A percentile compares a stretch with the other conserved stretches of the same genome.
These are phyloP conservation scores for Beta macrorhiza DNA, from an alignment of 179 eudicot species.

Conservation along the genomic window DNA sequence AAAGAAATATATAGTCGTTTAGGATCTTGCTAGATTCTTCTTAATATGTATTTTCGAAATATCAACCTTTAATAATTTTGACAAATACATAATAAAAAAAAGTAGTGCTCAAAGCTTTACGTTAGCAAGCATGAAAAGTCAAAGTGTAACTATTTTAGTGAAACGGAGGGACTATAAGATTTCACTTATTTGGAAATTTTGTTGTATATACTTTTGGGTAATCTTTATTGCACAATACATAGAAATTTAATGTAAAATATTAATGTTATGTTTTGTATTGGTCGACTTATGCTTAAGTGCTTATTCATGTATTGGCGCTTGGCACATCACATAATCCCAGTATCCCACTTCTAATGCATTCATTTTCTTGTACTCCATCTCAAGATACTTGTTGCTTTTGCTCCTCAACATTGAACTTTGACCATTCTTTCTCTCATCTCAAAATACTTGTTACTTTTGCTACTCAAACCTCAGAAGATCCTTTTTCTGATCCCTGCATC, in stretches of 20 bases:
- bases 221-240: no score
- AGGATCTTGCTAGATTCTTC: no score
- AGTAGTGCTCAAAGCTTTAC: no score
- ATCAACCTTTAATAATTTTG: no score
- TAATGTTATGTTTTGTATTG: not conserved
- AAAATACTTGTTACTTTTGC: not conserved
- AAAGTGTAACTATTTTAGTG: no score
- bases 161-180: no score
- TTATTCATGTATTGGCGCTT: not conserved
- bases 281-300: not conserved
- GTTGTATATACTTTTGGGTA: no score
- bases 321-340: not conserved
- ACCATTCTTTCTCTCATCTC: not conserved
- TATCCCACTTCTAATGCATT: not conserved
- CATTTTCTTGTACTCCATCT: not conserved
- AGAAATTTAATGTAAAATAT: not conserved
- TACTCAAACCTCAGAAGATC: not conserved
- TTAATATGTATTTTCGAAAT: no score
- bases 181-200: no score
- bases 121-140: no score
- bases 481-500: not conserved
- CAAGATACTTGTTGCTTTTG: not conserved
- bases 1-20: no score
- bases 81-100: no score
- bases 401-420: not conserved